Conservation (phyloP, 2,329 filamentous ascomycete genomes). For the Sarocladium oryzae region DNA sequence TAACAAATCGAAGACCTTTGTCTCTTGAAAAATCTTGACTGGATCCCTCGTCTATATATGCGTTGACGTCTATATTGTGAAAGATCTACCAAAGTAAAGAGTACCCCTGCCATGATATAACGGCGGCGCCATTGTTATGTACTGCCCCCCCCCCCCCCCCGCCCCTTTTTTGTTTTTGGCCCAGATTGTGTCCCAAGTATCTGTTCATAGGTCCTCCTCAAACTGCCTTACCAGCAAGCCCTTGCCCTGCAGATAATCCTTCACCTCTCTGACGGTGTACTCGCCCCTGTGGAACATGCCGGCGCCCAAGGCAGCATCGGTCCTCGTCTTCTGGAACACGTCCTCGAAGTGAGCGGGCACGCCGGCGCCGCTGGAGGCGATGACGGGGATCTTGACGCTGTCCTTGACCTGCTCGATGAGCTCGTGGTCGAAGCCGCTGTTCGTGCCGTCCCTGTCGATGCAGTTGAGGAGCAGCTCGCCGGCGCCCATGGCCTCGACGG, state of each 20-base stretch:
- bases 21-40: no score
- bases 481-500: constrained; percentile 91
- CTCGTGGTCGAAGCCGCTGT: constrained; percentile 90
- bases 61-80: no score
- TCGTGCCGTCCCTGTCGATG: constrained; percentile 94
- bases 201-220: constrained; percentile 51
- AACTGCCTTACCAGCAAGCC: constrained; percentile 75
- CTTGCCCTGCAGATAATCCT: constrained; percentile 66
- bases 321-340: constrained; percentile 78
- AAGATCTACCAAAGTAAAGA: no score
- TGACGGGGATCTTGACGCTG: constrained; percentile 86
- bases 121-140: no score
- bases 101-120: no score
- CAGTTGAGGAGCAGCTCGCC: constrained; percentile 95
- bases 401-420: constrained; percentile 81
- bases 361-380: constrained; percentile 89
- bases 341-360: constrained; percentile 82
- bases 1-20: no score
- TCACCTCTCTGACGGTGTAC: constrained; percentile 91
- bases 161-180: no score
- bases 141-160: no score
- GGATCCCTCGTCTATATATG: no score
- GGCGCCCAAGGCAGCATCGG: constrained; percentile 89
- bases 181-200: no score
- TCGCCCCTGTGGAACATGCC: constrained; percentile 97